Evolutionary conservation across 352 stramenopile species (phyloP), one percentile per base, ranked within the genome.

Genomic region (Phytophthora cactorum): DNA sequence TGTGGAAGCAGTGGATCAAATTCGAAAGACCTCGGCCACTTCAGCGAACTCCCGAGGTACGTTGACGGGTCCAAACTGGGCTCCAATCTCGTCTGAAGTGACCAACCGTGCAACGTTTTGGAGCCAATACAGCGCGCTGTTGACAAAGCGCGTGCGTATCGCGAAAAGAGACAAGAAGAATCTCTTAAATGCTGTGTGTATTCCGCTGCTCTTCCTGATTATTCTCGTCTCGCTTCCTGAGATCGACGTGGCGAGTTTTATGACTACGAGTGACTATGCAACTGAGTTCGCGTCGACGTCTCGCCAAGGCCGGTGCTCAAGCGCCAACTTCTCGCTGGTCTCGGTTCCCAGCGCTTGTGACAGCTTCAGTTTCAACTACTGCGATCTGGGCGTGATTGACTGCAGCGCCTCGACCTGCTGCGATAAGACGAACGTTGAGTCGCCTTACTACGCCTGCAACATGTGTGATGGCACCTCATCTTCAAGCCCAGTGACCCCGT

Each of bases 141-240:
- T 90, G 43, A 80, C 63, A 11, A 93, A 93, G 63, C 81, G 82
- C 27, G 39, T 90, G 15, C 79, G 78, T 5, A 89, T 91, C 45
- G 74, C 85, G 3, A 86, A 81, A 51, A 74, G 82, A 3, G 85
- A 93, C 39, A 79, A 79, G 58, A 89, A 90, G 62, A 89, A 77
- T 32, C 52, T 86, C 34, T 41, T 89, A 34, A 88, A 90, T 58
- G 72, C 75, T 3, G 68, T 93, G 1, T 75, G 63, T 31, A 86
- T 93, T 11, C 83, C 85, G 9, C 61, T 93, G 17, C 65, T 91
- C 11, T 86, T 91, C 29, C 54, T 90, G 14, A 60, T 85, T 17
- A 77, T 90, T 31, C 51, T 90, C 12, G 69, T 78, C 0, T 66
- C 73, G 14, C 60, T 91, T 41, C 80, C 83, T 10, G 74, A 84